Evolutionary conservation across 2,329 filamentous ascomycete genomes (phyloP).

Genomic region (Metarhizium humberi): DNA sequence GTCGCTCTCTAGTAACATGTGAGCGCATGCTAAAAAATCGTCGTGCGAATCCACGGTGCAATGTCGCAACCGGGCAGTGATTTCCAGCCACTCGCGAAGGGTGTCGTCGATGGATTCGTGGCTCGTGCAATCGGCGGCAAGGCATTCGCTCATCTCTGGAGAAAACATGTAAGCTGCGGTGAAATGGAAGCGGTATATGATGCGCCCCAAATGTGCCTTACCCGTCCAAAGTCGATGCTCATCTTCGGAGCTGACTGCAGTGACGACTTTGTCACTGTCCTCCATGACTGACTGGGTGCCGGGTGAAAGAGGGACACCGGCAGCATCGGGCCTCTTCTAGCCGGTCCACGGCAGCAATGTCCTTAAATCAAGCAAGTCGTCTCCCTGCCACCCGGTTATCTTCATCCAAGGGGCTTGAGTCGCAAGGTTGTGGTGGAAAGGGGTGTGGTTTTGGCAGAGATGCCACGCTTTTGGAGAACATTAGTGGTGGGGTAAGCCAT

Average conservation of each 20-base stretch:
- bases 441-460: background rate
- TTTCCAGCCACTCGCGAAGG: constrained; percentile 72
- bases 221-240: constrained; percentile 87
- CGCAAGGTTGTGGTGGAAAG: background rate
- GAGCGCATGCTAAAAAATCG: constrained; percentile 71
- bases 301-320: constrained; percentile 16
- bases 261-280: constrained; percentile 53
- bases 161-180: background rate
- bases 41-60: constrained; percentile 68
- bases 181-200: background rate
- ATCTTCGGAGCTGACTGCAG: constrained; percentile 52
- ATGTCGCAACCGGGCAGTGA: constrained; percentile 68
- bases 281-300: constrained; percentile 39
- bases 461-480: background rate
- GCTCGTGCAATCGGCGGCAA: constrained; percentile 36
- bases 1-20: constrained; percentile 64
- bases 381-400: background rate
- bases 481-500: background rate
- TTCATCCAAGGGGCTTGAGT: background rate
- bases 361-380: background rate
- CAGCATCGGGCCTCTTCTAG: constrained; percentile 22
- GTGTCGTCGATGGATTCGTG: constrained; percentile 68
- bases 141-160: constrained; percentile 38
- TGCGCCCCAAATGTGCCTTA: constrained; percentile 26
- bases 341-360: constrained; percentile 1